Evolutionary conservation across 495 filamentous ascomycete genomes (phyloP), one percentile per base, ranked within the genome.

Genomic region (Penicillium argentinense): DNA sequence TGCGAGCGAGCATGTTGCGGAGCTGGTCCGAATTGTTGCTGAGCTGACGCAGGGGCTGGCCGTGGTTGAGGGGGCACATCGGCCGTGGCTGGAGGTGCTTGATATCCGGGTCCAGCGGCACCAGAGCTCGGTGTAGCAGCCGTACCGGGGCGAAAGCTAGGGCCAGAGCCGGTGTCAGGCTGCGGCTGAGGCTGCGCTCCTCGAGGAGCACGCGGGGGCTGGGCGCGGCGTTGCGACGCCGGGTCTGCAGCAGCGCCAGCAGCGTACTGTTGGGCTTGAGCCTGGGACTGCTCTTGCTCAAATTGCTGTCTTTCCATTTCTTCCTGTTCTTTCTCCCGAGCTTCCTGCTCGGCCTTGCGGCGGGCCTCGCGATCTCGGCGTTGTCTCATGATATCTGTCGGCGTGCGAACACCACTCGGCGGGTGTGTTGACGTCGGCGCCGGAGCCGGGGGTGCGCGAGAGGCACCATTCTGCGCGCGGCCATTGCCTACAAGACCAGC

Each of bases 381-480:
- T 54, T 87, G 80, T 56, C 82, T 78, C 87, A 90, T 89, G 32
- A 91, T 86, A 54, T 87, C 80, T 22, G 82, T 82, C 18, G 87
- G 87, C 27, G 76, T 79, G 18, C 69, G 62, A 33, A 77, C 64
- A 25, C 74, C 72, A 53, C 68, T 72, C 1, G 74, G 65, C 11
- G 64, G 53, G 27, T 73, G 63, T 9, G 69, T 56, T 26, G 72
- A 67, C 21, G 73, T 74, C 16, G 73, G 73, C 33, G 76, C 57
- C 56, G 78, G 65, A 59, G 71, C 72, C 38, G 72, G 68, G 26
- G 70, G 56, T n/a, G 66, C 52, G 25, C 76, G 74, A 8, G 70
- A 57, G 22, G 64, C 63, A 23, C 76, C 78, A 65, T 79, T 79
- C 33, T 73, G 76, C 23, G 62, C 59, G 23, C 77, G 74, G 38